phyloP scores from a whole-genome alignment of 2,329 filamentous ascomycete species.

The Stagonosporopsis cucurbitacearum region DNA sequence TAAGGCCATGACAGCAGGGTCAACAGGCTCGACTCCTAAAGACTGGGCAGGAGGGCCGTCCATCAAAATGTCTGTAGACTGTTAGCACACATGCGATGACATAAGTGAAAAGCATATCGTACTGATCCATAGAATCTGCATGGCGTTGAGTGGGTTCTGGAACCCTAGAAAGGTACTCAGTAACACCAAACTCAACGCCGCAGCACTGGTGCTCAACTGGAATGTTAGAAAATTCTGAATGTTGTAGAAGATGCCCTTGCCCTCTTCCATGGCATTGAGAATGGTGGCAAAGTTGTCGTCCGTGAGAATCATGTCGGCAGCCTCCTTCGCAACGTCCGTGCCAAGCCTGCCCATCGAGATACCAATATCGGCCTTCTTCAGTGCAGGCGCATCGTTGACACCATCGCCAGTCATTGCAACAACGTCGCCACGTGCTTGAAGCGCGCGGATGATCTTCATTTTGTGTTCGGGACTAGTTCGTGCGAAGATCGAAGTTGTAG shows the following conservation, averaged over 20 bases:
- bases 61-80: slow-evolving; percentile 88
- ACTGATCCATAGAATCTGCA: slow-evolving; percentile 99
- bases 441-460: slow-evolving; percentile 90
- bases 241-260: slow-evolving; percentile 99
- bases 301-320: slow-evolving; percentile 90
- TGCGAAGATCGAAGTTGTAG: slow-evolving; percentile 91
- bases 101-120: slow-evolving; percentile 51
- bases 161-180: slow-evolving; percentile 92
- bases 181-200: slow-evolving; percentile 87
- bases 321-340: slow-evolving; percentile 96
- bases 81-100: background rate
- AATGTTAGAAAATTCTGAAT: slow-evolving; percentile 99
- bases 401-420: slow-evolving; percentile 99
- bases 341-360: slow-evolving; percentile 96
- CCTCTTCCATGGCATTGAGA: slow-evolving; percentile 93
- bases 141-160: slow-evolving; percentile 94
- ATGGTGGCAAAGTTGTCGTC: slow-evolving; percentile 93
- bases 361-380: slow-evolving; percentile 97
- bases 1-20: slow-evolving; percentile 90
- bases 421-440: slow-evolving; percentile 92
- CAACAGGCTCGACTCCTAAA: slow-evolving; percentile 91
- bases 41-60: slow-evolving; percentile 97
- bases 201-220: slow-evolving; percentile 95
- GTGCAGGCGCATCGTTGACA: slow-evolving; percentile 93
- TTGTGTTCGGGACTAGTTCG: slow-evolving; percentile 97